phyloP scores from a whole-genome alignment of 2,329 filamentous ascomycete genomes.

The Colletotrichum higginsianum region DNA sequence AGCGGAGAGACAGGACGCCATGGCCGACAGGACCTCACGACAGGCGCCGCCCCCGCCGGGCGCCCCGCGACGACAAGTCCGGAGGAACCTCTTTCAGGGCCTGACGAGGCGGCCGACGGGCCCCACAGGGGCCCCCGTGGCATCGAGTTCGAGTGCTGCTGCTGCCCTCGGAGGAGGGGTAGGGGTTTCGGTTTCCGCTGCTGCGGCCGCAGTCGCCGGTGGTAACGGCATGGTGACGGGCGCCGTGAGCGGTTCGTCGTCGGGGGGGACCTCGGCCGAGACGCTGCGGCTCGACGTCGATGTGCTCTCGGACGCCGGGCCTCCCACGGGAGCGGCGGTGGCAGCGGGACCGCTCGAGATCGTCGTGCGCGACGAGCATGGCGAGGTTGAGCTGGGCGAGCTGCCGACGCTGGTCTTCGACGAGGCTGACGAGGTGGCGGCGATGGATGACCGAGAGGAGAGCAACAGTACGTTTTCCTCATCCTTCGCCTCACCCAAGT shows the following conservation, averaged over 20 bases:
- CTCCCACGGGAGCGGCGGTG: constrained; percentile 33
- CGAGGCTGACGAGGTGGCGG: constrained; percentile 68
- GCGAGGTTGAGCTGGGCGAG: constrained; percentile 73
- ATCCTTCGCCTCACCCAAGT: neutral
- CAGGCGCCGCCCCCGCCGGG: constrained; percentile 23
- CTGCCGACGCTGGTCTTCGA: constrained; percentile 68
- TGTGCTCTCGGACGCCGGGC: constrained; percentile 54
- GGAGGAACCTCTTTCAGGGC: constrained; percentile 73
- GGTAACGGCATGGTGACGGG: constrained; percentile 1
- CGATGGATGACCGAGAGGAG: constrained; percentile 71
- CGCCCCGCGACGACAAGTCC: constrained; percentile 51
- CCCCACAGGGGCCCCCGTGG: constrained; percentile 33
- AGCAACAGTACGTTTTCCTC: constrained; percentile 63
- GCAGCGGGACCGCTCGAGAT: constrained; percentile 61
- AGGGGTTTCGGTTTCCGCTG: constrained; percentile 28
- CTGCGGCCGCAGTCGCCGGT: constrained; percentile 42
- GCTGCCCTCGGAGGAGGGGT: constrained; percentile 43
- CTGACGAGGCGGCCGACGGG: constrained; percentile 71
- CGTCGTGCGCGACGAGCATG: constrained; percentile 74
- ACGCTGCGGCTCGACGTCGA: constrained; percentile 65
- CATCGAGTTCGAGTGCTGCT: constrained; percentile 30
- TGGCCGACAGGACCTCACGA: constrained; percentile 38
- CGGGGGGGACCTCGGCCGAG: constrained; percentile 58
- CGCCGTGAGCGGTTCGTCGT: constrained; percentile 37
- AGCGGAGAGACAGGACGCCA: neutral